Percentiles rank a stretch among this genome's conserved stretches.
These are phyloP conservation scores for Hymenoscyphus occultus DNA, from an alignment of 2,329 filamentous ascomycete genomes.

Conservation along the genomic window DNA sequence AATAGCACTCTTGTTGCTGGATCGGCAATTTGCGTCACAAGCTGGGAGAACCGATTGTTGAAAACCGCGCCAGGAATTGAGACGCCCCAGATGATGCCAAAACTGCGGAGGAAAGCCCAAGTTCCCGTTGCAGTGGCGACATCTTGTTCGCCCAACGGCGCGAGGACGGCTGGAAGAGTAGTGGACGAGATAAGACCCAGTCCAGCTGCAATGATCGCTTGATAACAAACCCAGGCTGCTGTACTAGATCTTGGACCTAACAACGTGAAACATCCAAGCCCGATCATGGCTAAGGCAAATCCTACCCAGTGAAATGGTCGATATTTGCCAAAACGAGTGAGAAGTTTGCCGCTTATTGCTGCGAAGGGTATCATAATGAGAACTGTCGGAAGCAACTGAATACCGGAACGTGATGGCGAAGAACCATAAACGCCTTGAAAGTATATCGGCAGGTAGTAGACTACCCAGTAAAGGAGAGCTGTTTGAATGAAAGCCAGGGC, in stretches of 20 bases:
- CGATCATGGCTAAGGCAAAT: constrained; percentile 6
- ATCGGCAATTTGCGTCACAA: not conserved
- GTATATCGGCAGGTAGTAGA: constrained; percentile 45
- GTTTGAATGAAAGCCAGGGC: constrained; percentile 40
- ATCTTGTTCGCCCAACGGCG: constrained; percentile 39
- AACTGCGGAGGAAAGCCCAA: constrained; percentile 43
- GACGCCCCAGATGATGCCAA: constrained; percentile 48
- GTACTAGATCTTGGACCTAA: constrained; percentile 40
- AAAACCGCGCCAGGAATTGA: constrained; percentile 35
- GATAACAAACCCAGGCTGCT: constrained; percentile 42
- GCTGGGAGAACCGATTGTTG: not conserved
- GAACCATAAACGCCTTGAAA: constrained; percentile 50
- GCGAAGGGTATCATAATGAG: constrained; percentile 39
- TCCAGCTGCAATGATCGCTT: constrained; percentile 42
- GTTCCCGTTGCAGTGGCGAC: constrained; percentile 22
- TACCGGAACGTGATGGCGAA: constrained; percentile 49
- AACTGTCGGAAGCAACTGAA: constrained; percentile 51
- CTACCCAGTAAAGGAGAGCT: constrained; percentile 38
- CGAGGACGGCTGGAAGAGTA: constrained; percentile 45
- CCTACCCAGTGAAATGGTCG: constrained; percentile 30
- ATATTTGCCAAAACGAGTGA: constrained; percentile 41
- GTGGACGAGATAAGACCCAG: constrained; percentile 43
- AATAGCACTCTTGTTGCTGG: not conserved
- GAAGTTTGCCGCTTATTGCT: constrained; percentile 37
- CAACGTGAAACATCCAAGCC: constrained; percentile 40